These are phyloP conservation scores for Xylariaceae sp. DNA, from an alignment of 2,329 filamentous ascomycete species.

Conservation along the genomic window DNA sequence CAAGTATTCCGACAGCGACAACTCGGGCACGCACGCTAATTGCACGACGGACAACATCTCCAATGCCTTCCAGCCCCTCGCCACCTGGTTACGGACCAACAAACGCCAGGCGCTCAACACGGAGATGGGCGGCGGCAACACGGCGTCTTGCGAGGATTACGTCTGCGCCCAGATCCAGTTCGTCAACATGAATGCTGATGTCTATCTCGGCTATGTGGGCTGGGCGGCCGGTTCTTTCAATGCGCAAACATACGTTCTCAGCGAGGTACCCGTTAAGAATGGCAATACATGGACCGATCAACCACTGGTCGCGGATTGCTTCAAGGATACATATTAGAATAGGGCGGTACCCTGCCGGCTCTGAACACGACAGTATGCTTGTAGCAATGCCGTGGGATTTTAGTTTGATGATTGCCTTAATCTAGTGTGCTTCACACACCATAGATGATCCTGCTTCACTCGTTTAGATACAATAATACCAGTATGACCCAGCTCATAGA, in stretches of 20 bases:
- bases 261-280: conserved; percentile 19
- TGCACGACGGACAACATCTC: conserved; percentile 36
- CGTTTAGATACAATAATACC: too few species aligned
- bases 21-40: conserved; percentile 22
- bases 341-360: too few species aligned
- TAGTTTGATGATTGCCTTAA: too few species aligned
- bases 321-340: conserved; percentile 17
- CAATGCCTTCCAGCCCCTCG: conserved; percentile 31
- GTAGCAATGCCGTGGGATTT: too few species aligned
- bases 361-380: too few species aligned
- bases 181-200: conserved; percentile 28
- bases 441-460: too few species aligned
- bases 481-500: too few species aligned
- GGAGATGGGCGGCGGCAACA: conserved; percentile 37
- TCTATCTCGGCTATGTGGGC: conserved; percentile 26
- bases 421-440: too few species aligned
- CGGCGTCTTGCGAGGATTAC: conserved; percentile 30
- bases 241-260: conserved; percentile 19
- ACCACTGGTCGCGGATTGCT: conserved; percentile 17
- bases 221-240: conserved; percentile 25
- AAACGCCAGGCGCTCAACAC: conserved; percentile 32
- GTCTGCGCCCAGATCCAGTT: conserved; percentile 31
- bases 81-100: conserved; percentile 33
- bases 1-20: conserved; percentile 40
- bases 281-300: conserved; percentile 19